Evolutionary conservation across 1,139 yeast species (phyloP), one percentile per base, ranked within the genome.

Genomic region (Spencermartinsiella ligniputridi): DNA sequence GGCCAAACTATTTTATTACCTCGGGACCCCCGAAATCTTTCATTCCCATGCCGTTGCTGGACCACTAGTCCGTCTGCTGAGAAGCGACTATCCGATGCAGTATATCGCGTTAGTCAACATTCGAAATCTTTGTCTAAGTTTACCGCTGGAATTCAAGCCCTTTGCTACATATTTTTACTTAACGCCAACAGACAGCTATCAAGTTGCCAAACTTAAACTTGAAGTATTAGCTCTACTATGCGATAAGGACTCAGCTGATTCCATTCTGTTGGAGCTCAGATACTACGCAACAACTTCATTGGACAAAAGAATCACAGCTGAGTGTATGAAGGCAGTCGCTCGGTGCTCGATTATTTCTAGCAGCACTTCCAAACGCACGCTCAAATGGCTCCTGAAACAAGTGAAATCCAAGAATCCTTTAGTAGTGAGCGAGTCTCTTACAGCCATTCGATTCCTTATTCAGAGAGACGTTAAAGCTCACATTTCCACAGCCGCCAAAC

Each of bases 391-490:
- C 9, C 58, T 76, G 11, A 56, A 58, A n/a, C 71, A 70, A 40
- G 64, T 74, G 37, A 64, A 66, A 37, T 52, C 57, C 0, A 47
- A 48, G n/a, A 50, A 56, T 11, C 49, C 56, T 2, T 53, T 58
- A 1, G 68, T 77, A 6, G 69, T 78, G 35, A 74, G 78, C 41
- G 88, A 84, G 51, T 68, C 84, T 35, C 71, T 87, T 3, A 76
- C 83, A 13, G 84, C 83, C 1, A 73, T 90, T 16, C 72, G 97
- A 33, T 78, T 75, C 50, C 67, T 90, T 49, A 77, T 90, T 32
- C 96, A 89, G 60, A 78, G 75, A 41, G 71, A 77, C 49, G 77
- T 83, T 3, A 54, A 57, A 8, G 64, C 62, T 13, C 71, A 77
- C 52, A 56, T 71, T 19, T 60, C 63, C 21, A 66, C 74, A 1